Evolutionary conservation across 129 eudicot species (phyloP).

Genomic region (Lactuca sativa): DNA sequence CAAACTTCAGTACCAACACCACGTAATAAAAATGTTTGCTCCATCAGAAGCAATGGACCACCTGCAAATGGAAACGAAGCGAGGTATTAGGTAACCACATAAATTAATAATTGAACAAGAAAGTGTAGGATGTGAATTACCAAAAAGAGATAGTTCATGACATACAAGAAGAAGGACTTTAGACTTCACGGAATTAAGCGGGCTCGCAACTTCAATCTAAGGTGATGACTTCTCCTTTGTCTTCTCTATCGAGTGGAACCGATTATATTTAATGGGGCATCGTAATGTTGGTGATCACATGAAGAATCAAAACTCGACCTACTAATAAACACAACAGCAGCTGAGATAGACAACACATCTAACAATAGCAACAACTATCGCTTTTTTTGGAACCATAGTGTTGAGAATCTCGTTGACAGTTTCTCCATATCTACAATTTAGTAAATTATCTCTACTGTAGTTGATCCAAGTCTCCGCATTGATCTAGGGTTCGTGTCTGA

Average conservation of each 20-base stretch:
- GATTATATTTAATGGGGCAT: conserved; percentile 13
- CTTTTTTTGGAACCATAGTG: conserved; percentile 45
- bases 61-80: conserved; percentile 36
- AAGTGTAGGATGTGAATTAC: conserved; percentile 29
- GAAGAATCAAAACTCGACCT: conserved; percentile 60
- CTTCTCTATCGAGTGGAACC: conserved; percentile 17
- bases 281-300: conserved; percentile 37
- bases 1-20: conserved; percentile 79
- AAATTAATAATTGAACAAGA: neutral
- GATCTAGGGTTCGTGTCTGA: conserved; percentile 25
- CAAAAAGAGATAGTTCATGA: conserved; percentile 93
- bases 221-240: conserved; percentile 10
- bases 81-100: neutral
- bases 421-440: conserved; percentile 49
- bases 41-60: conserved; percentile 91
- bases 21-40: conserved; percentile 78
- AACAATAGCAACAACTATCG: conserved; percentile 58
- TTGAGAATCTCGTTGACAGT: conserved; percentile 24
- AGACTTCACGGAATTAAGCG: conserved; percentile 86
- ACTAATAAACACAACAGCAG: conserved; percentile 64
- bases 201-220: conserved; percentile 39
- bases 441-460: neutral
- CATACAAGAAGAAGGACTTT: conserved; percentile 88
- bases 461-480: conserved; percentile 10
- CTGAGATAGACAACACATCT: conserved; percentile 50